phyloP scores from a whole-genome alignment of 768 basidiomycete species.

The Terana coerulea region DNA sequence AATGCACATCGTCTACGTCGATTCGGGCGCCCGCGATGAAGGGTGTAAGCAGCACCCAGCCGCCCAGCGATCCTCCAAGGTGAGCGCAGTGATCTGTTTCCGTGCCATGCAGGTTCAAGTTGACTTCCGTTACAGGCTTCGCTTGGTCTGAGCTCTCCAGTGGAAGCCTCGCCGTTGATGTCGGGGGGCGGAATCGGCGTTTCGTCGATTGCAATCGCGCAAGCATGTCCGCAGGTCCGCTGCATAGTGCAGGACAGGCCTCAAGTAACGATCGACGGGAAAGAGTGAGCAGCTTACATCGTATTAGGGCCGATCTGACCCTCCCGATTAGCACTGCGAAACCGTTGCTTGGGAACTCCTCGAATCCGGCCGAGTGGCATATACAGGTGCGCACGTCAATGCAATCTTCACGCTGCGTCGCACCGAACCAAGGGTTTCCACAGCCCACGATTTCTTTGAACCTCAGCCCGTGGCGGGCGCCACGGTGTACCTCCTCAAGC shows the following conservation, averaged over 20 bases:
- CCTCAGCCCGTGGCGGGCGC: conserved; percentile 7
- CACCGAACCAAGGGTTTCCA: too few species aligned
- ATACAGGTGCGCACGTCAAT: conserved; percentile 1
- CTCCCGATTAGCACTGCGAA: neutral
- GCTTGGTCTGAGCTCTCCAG: conserved; percentile 15
- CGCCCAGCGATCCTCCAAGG: conserved; percentile 19
- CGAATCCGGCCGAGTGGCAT: neutral
- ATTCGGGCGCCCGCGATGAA: conserved; percentile 21
- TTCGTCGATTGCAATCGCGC: conserved; percentile 14
- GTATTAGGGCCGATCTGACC: neutral
- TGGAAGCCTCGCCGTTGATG: conserved; percentile 15
- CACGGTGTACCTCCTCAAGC: conserved; percentile 2
- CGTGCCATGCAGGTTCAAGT: neutral
- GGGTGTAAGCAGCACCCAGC: conserved; percentile 16
- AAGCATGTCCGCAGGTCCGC: conserved; percentile 14
- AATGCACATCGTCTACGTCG: conserved; percentile 8
- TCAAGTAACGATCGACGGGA: conserved; percentile 1
- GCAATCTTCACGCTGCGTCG: neutral
- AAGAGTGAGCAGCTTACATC: too few species aligned
- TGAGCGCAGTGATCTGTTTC: neutral
- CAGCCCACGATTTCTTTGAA: conserved; percentile 15
- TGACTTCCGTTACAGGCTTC: conserved; percentile 8
- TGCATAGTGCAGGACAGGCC: conserved; percentile 17
- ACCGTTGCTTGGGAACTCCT: neutral
- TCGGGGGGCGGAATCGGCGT: conserved; percentile 20